Base-by-base conservation (phyloP, 805 yeast species). In the Candida xiaguanensis region DNA sequence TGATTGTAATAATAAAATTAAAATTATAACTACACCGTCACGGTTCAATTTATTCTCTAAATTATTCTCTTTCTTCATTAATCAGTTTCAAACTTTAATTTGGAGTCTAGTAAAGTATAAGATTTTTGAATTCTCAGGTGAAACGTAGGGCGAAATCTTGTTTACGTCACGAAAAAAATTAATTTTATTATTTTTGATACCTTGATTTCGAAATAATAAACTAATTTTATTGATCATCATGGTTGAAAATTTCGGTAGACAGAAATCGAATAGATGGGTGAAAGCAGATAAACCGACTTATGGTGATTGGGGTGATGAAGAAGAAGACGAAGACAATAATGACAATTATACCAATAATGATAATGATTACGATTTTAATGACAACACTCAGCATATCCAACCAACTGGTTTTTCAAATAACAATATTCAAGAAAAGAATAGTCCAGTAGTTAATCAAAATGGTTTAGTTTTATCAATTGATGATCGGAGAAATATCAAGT, bases 181-280 rank as follows among this genome's bases (percentile, higher is more conserved):
- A 6, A 20, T 20, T 20, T 20, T n/a, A n/a, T n/a, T n/a, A n/a
- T n/a, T n/a, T n/a, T n/a, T n/a, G n/a, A n/a, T n/a, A n/a, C n/a
- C n/a, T n/a, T n/a, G n/a, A n/a, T n/a, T n/a, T n/a, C n/a, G n/a
- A n/a, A n/a, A n/a, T n/a, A n/a, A n/a, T n/a, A n/a, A n/a, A n/a
- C n/a, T n/a, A n/a, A n/a, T n/a, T n/a, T n/a, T 25, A n/a, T 25
- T n/a, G 14, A 11, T n/a, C 8, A 9, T 8, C 17, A 58, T 58
- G 63, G 25, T 58, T 15, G 72, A 66, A 34, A 57, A 60, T 35
- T 64, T 68, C 45, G 71, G 61, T 20, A 59, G 74, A 50, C 73
- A 67, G 40, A 59, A 59, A 34, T 67, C 72, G 26, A 58, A 71
- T 5, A 52, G 74, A 36, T 68, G 74, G 74, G 70, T 59, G 8